Evolutionary conservation across 345 rosid genomes (phyloP).

Genomic region (Viola odorata): DNA sequence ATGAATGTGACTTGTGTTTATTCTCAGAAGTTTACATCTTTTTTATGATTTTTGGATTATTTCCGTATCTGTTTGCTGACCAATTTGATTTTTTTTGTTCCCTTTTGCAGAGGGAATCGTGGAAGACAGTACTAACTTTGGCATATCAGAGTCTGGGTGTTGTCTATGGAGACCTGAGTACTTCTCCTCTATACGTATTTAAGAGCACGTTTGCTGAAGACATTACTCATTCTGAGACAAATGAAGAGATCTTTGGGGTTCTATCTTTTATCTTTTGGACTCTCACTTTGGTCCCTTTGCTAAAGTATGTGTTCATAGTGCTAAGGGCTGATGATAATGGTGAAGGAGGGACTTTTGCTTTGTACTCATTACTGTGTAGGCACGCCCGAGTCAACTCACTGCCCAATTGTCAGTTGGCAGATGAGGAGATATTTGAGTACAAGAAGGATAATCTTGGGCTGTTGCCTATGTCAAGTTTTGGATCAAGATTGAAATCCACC

Average conservation of each 20-base stretch:
- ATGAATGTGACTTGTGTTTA: not conserved
- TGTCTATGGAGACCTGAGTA: slow-evolving; percentile 93
- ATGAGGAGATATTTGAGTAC: slow-evolving; percentile 66
- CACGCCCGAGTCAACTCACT: slow-evolving; percentile 84
- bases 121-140: slow-evolving; percentile 74
- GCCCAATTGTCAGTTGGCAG: slow-evolving; percentile 74
- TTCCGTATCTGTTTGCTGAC: slow-evolving; percentile 1
- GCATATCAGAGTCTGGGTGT: slow-evolving; percentile 87
- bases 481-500: slow-evolving; percentile 51
- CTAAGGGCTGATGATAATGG: slow-evolving; percentile 88
- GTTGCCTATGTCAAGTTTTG: slow-evolving; percentile 37
- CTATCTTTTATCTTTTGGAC: slow-evolving; percentile 91
- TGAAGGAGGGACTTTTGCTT: slow-evolving; percentile 92
- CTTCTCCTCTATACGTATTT: slow-evolving; percentile 77
- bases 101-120: slow-evolving; percentile 61
- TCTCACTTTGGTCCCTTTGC: slow-evolving; percentile 70
- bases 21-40: not conserved
- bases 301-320: slow-evolving; percentile 78
- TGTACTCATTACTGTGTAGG: slow-evolving; percentile 75
- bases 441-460: slow-evolving; percentile 36
- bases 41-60: not conserved
- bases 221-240: slow-evolving; percentile 61
- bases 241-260: slow-evolving; percentile 89
- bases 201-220: slow-evolving; percentile 77
- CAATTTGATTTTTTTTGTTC: slow-evolving; percentile 3